phyloP scores from a whole-genome alignment of 2,329 filamentous ascomycete genomes.

The Fusarium heterosporum region DNA sequence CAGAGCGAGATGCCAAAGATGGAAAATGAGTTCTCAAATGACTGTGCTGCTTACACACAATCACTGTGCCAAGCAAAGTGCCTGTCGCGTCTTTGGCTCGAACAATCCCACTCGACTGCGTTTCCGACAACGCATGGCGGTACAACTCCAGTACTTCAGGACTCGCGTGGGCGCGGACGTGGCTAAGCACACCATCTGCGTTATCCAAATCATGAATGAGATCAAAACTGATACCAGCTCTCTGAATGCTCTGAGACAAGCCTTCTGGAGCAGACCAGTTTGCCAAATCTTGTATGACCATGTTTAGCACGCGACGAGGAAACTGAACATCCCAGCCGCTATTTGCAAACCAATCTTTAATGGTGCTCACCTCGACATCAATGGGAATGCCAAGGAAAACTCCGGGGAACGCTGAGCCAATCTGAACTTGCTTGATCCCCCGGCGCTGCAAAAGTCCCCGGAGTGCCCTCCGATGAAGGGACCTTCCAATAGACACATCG shows the following conservation, averaged over 20 bases:
- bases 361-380: constrained; percentile 58
- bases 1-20: constrained; percentile 69
- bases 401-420: constrained; percentile 84
- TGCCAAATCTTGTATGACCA: constrained; percentile 78
- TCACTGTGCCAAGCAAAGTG: constrained; percentile 80
- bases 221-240: constrained; percentile 82
- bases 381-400: constrained; percentile 86
- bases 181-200: constrained; percentile 76
- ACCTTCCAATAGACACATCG: constrained; percentile 90
- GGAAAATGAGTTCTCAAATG: constrained; percentile 77
- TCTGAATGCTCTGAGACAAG: constrained; percentile 77
- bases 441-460: constrained; percentile 76
- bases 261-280: constrained; percentile 82
- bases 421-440: constrained; percentile 81
- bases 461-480: constrained; percentile 86
- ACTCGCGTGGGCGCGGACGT: constrained; percentile 79
- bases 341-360: constrained; percentile 86
- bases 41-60: constrained; percentile 80
- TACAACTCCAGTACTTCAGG: constrained; percentile 86
- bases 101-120: constrained; percentile 81
- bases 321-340: constrained; percentile 85
- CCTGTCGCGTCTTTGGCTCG: constrained; percentile 77
- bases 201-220: constrained; percentile 85
- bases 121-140: constrained; percentile 77
- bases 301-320: constrained; percentile 69